These are phyloP conservation scores for Aspergillus panamensis DNA, from an alignment of 495 filamentous ascomycete genomes.

Conservation along the genomic window DNA sequence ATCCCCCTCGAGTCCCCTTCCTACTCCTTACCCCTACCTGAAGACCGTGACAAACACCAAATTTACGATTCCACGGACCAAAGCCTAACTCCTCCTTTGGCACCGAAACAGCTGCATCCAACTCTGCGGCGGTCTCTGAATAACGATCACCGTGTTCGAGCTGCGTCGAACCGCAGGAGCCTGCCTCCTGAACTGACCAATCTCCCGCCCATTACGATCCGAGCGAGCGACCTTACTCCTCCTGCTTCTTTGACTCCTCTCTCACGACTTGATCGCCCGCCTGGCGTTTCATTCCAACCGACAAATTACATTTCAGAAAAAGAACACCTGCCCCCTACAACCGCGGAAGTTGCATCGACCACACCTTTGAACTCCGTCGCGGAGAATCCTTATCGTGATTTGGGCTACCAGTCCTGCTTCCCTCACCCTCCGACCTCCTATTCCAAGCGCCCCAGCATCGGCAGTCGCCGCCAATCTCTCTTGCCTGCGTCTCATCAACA, in stretches of 20 bases:
- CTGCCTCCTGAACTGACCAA: constrained; percentile 15
- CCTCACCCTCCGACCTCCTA: constrained; percentile 19
- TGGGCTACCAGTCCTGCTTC: constrained; percentile 21
- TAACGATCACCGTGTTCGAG: constrained; percentile 10
- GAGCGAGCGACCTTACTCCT: constrained; percentile 12
- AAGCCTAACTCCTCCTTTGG: not conserved
- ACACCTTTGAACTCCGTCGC: constrained; percentile 34
- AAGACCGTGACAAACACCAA: not conserved
- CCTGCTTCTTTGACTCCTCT: constrained; percentile 27
- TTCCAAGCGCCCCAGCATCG: constrained; percentile 42
- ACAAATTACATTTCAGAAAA: constrained; percentile 23
- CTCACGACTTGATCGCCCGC: constrained; percentile 12
- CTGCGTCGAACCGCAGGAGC: constrained; percentile 15
- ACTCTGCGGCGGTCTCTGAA: not conserved
- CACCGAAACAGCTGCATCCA: constrained; percentile 2
- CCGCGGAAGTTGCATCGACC: constrained; percentile 28
- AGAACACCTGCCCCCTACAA: constrained; percentile 14
- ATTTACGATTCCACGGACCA: constrained; percentile 2
- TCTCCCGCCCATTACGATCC: constrained; percentile 17
- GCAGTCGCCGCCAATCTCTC: constrained; percentile 49
- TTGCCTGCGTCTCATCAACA: constrained; percentile 44
- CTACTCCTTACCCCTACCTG: not conserved
- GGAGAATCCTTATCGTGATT: constrained; percentile 24
- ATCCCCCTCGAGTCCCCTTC: constrained; percentile 2
- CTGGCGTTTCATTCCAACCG: constrained; percentile 14